phyloP scores from a whole-genome alignment of 163 green algal genomes.

The Volvox carteri region DNA sequence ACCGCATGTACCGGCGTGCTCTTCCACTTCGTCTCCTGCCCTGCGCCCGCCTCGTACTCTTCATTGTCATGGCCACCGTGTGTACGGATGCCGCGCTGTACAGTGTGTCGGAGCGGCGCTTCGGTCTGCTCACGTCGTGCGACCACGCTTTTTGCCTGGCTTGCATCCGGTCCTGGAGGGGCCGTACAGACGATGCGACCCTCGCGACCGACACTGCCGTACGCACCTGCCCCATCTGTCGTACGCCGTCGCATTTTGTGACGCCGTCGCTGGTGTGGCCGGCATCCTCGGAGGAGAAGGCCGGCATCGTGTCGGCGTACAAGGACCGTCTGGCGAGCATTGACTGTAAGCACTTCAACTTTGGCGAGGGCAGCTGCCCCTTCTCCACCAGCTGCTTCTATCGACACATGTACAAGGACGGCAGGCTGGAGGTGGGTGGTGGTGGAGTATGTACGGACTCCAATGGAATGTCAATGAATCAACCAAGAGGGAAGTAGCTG shows the following conservation, averaged over 20 bases:
- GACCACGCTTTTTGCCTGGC: slow-evolving; percentile 92
- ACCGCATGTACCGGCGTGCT: too few species aligned
- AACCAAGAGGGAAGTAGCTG: not conserved
- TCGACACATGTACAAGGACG: slow-evolving; percentile 65
- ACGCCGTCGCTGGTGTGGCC: slow-evolving; percentile 83
- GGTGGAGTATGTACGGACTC: not conserved
- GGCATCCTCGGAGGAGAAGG: slow-evolving; percentile 67
- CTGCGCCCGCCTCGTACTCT: too few species aligned
- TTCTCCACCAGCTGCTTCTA: slow-evolving; percentile 83
- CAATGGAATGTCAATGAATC: too few species aligned
- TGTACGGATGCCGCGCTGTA: too few species aligned
- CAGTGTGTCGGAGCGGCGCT: slow-evolving; percentile 71
- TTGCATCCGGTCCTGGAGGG: slow-evolving; percentile 90
- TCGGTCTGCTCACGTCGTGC: slow-evolving; percentile 91
- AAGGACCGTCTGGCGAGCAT: slow-evolving; percentile 67
- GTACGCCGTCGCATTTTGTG: slow-evolving; percentile 80
- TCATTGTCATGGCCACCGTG: too few species aligned
- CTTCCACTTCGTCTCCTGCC: too few species aligned
- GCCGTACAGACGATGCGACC: slow-evolving; percentile 34
- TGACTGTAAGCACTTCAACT: slow-evolving; percentile 82
- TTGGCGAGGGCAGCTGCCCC: slow-evolving; percentile 71
- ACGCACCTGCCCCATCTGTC: slow-evolving; percentile 89
- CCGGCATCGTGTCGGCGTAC: slow-evolving; percentile 70
- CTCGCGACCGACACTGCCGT: slow-evolving; percentile 57
- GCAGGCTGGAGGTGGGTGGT: slow-evolving; percentile 51